Evolutionary conservation across 768 basidiomycete species (phyloP), one percentile per base, ranked within the genome.

Genomic region (Kwoniella europaea): DNA sequence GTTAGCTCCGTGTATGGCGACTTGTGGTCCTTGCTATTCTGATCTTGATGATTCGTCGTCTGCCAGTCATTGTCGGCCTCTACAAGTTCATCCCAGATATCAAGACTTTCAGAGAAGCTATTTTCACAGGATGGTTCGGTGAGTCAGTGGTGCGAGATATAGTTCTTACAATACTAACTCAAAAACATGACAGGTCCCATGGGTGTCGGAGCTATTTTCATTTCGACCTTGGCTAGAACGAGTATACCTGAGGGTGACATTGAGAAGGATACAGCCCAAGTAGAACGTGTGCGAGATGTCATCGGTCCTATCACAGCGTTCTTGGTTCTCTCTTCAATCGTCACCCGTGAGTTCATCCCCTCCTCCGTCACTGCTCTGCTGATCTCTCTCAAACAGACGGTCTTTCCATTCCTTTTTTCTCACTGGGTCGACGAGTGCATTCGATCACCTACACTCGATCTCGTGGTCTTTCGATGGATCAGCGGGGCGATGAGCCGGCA

Each of bases 161-260:
- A 41, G 29, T 18, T 16, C 18, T 18, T 24, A 16, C 65, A 4
- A 4, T 15, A 55, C 46, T 65, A 24, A 65, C 27, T 50, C 4
- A 43, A 22, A 20, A 15, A 18, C 44, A 73, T 69, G 24, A 10
- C 41, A 71, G 59, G 71, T 6, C 83, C 93, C 86, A 94, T 97
- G 92, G 95, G 95, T 63, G 94, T 97, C 87, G 93, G 94, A 54
- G 96, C 93, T 13, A 87, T 99, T 63, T 99, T 97, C 86, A 98
- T 98, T 70, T 82, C 83, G 2, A 84, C 85, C 9, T 74, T 84
- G n/a, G 84, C 84, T 6, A 66, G 74, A 16, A 72, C 63, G n/a
- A 80, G 81, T 58, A 67, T 85, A 10, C 84, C 82, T 15, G 76
- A 78, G 54, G 81, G 80, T 0, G 76, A 79, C 3, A 78, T 75